Evolutionary conservation across 345 rosid species (phyloP).

Genomic region (Trapa incisa): DNA sequence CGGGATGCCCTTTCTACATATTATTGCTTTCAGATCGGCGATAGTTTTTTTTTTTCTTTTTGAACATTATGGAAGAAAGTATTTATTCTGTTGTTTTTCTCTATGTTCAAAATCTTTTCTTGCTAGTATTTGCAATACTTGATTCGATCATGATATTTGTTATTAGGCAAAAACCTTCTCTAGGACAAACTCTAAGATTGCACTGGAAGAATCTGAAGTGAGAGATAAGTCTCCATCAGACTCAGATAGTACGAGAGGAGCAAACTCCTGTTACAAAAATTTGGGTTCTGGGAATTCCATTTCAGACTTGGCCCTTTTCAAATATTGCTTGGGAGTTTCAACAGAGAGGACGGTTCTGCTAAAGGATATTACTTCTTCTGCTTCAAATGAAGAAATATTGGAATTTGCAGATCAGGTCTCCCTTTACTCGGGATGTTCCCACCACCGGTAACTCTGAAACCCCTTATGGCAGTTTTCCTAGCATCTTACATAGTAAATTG

Average conservation of each 20-base stretch:
- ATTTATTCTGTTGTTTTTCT: neutral
- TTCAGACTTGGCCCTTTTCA: constrained; percentile 52
- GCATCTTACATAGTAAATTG: neutral
- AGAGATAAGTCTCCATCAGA: constrained; percentile 39
- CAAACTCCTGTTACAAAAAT: constrained; percentile 27
- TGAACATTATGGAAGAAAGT: too few relatives aligned
- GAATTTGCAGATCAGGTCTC: constrained; percentile 69
- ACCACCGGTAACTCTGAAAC: constrained; percentile 48
- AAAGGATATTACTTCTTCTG: constrained; percentile 59
- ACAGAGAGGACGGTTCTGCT: constrained; percentile 62
- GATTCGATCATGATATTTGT: constrained; percentile 5
- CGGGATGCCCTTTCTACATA: neutral
- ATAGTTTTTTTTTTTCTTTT: too few relatives aligned
- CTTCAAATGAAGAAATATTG: constrained; percentile 51
- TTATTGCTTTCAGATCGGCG: neutral
- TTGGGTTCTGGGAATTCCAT: constrained; percentile 26
- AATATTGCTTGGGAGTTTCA: constrained; percentile 69
- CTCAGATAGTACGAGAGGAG: constrained; percentile 44
- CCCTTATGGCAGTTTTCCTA: neutral
- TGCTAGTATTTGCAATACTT: neutral
- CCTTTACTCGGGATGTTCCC: constrained; percentile 77
- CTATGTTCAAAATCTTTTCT: constrained; percentile 3
- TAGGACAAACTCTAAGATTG: constrained; percentile 21
- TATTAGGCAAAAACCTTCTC: constrained; percentile 26
- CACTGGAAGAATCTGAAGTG: constrained; percentile 25